A percentile compares a stretch with the other conserved stretches of the same genome.
These are phyloP conservation scores for Botryosphaeria agaves DNA, from an alignment of 2,329 filamentous ascomycete species.

Conservation along the genomic window DNA sequence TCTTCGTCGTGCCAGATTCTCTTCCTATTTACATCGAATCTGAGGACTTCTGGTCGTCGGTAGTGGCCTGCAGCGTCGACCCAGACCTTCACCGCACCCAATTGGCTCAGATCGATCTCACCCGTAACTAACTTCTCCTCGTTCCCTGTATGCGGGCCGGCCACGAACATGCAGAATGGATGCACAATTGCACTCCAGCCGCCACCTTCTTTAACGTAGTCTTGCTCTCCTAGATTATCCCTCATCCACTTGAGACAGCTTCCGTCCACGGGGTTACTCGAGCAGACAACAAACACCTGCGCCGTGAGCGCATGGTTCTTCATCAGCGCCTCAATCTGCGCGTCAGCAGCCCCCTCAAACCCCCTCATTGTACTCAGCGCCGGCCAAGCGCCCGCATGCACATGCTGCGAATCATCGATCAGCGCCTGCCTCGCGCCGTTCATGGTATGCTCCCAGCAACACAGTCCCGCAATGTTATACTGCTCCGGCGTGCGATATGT, in stretches of 20 bases:
- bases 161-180: conserved; percentile 18
- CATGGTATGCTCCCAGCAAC: neutral
- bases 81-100: conserved; percentile 19
- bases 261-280: conserved; percentile 25
- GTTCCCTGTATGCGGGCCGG: conserved; percentile 15
- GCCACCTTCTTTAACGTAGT: conserved; percentile 16
- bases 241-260: conserved; percentile 22
- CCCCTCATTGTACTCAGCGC: conserved; percentile 19
- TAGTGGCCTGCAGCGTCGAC: conserved; percentile 20
- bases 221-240: conserved; percentile 17
- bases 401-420: neutral
- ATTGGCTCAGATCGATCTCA: conserved; percentile 16
- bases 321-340: conserved; percentile 30
- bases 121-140: conserved; percentile 17
- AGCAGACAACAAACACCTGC: conserved; percentile 26
- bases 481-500: neutral
- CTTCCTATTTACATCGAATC: conserved; percentile 9
- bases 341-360: conserved; percentile 22
- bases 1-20: neutral
- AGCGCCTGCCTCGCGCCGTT: neutral
- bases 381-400: conserved; percentile 12
- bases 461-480: neutral
- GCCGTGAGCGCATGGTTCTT: conserved; percentile 27
- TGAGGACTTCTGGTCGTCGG: conserved; percentile 16
- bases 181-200: conserved; percentile 18